phyloP scores from a whole-genome alignment of 805 yeast species.

The Wickerhamomyces ciferrii region DNA sequence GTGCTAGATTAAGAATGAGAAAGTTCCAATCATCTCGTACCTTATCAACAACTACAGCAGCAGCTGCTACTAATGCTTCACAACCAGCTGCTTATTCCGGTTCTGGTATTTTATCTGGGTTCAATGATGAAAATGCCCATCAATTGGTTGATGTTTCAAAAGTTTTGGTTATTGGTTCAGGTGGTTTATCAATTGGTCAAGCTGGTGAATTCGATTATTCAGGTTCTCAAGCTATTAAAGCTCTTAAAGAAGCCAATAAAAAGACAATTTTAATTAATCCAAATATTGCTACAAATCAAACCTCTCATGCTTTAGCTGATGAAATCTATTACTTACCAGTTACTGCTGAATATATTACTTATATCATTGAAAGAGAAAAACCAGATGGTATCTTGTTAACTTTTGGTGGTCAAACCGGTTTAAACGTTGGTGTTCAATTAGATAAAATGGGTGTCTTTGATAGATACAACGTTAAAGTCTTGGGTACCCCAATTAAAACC shows the following conservation, averaged over 20 bases:
- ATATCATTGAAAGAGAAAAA: slow-evolving; percentile 90
- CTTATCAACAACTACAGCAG: slow-evolving; percentile 14
- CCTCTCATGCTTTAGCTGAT: slow-evolving; percentile 92
- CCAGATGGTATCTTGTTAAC: slow-evolving; percentile 96
- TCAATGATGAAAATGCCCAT: slow-evolving; percentile 55
- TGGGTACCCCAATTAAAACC: slow-evolving; percentile 97
- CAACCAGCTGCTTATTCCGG: slow-evolving; percentile 46
- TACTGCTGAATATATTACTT: slow-evolving; percentile 92
- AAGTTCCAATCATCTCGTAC: slow-evolving; percentile 2
- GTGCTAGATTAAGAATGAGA: slow-evolving; percentile 1
- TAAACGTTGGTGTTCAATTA: slow-evolving; percentile 92
- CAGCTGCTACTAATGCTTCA: slow-evolving; percentile 10
- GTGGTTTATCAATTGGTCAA: slow-evolving; percentile 95
- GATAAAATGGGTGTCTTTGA: slow-evolving; percentile 94
- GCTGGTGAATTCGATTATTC: slow-evolving; percentile 98
- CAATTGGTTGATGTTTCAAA: slow-evolving; percentile 77
- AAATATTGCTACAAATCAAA: slow-evolving; percentile 94
- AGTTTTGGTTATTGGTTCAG: slow-evolving; percentile 93
- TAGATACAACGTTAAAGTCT: slow-evolving; percentile 85
- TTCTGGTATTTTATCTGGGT: slow-evolving; percentile 50
- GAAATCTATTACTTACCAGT: slow-evolving; percentile 95
- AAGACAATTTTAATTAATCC: slow-evolving; percentile 86
- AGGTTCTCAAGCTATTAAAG: slow-evolving; percentile 97
- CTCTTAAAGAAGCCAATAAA: slow-evolving; percentile 85
- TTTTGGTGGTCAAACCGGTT: slow-evolving; percentile 98